Evolutionary conservation across 352 stramenopile species (phyloP).

Genomic region (Globisporangium abappressorium): DNA sequence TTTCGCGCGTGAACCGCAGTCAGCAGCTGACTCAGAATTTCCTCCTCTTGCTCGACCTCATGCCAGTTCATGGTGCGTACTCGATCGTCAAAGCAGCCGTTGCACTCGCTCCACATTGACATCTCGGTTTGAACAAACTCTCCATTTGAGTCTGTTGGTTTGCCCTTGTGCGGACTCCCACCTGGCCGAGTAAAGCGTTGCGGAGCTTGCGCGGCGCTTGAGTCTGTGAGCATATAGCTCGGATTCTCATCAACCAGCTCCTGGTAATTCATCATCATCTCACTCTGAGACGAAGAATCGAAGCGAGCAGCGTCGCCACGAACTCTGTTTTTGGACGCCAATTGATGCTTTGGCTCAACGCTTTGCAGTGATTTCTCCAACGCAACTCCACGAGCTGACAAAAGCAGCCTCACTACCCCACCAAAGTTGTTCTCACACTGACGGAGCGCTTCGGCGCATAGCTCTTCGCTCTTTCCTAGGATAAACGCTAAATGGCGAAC

Average conservation of each 20-base stretch:
- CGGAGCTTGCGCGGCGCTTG: constrained; percentile 32
- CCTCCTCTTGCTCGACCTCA: constrained; percentile 69
- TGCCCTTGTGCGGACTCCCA: constrained; percentile 45
- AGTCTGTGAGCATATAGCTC: constrained; percentile 69
- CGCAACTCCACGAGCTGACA: constrained; percentile 38
- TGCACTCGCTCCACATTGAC: constrained; percentile 69
- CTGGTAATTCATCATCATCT: constrained; percentile 45
- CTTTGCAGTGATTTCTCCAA: constrained; percentile 22
- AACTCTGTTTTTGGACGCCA: not conserved
- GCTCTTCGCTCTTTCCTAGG: constrained; percentile 41
- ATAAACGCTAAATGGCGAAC: constrained; percentile 51
- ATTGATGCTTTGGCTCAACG: not conserved
- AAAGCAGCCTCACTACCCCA: constrained; percentile 51
- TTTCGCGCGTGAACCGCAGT: constrained; percentile 62
- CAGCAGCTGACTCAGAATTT: constrained; percentile 54
- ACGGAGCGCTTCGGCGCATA: constrained; percentile 56
- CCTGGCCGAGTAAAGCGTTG: constrained; percentile 23
- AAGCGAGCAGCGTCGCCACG: not conserved
- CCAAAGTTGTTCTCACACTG: constrained; percentile 50
- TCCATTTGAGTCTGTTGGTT: constrained; percentile 26
- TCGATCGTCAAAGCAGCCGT: constrained; percentile 53
- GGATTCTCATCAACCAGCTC: constrained; percentile 78
- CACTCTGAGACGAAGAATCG: constrained; percentile 10
- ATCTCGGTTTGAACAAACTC: constrained; percentile 33
- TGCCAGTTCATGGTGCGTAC: constrained; percentile 53